Base-by-base conservation (phyloP, 257 asterid genomes). In the Capsicum baccatum region DNA sequence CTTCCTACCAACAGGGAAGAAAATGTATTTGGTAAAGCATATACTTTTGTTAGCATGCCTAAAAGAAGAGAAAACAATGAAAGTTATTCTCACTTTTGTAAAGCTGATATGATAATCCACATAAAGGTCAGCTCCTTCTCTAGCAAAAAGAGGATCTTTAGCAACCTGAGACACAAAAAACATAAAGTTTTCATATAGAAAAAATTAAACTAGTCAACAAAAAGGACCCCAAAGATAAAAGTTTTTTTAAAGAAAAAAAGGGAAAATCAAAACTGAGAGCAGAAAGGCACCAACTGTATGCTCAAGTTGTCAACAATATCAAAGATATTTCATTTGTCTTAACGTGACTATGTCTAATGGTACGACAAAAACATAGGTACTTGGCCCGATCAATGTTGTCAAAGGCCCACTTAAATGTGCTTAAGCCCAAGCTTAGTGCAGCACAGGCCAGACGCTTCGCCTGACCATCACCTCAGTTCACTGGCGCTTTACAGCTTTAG, bases 121-220 rank as follows among this genome's bases (percentile, higher is more conserved):
- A 92, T 92, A 94, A 80, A 96, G 84, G 86, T 94, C 98, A 85
- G 95, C 92, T 84, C 98, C 99, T 83, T 92, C 91, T 89, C 98
- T 90, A 58, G 91, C 87, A 92, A 94, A 96, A 60, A 90, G 57
- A 82, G 90, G 87, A 92, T 96, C 98, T 81, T 90, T 92, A 78
- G 89, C 87, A 73, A 96, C 97, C 99, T 96, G 94, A 70, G 86
- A 73, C 78, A 33, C 76, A 80, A 80, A 59, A 67, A 26, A 59
- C 48, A 80, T 10, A 10, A 58, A 37, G 59, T 68, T 44, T 74
- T 74, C 63, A 67, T 44, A 48, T 13, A 55, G 56, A 82, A 52
- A 63, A 21, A 50, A 54, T 66, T 42, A 26, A 82, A 33, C 37
- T 62, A 85, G 37, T 11, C 54, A 58, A 57, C 82, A 9, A 82